Base-by-base conservation (phyloP, 768 basidiomycete species). In the Collybiopsis confluens region DNA sequence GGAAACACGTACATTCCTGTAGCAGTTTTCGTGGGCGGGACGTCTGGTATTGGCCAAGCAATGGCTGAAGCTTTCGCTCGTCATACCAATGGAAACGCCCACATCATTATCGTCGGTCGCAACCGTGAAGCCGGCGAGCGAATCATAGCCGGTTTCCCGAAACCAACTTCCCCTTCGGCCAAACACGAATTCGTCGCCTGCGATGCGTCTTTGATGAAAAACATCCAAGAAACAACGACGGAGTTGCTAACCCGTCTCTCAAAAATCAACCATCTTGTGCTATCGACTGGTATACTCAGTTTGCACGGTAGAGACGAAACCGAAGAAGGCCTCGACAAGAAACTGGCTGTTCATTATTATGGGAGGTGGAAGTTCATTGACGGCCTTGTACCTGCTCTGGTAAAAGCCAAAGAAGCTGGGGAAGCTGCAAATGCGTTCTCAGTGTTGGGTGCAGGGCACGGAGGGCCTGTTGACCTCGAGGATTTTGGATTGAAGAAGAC, bases 41-140 rank as follows among this genome's bases (percentile, higher is more conserved):
- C 63, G 2, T 62, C 63, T 4, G 64, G 64, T 21, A 65, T 65
- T 24, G 74, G 73, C 21, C 63, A 68, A 48, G 72, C 63, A 6
- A 66, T 67, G 46, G 73, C 72, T 1, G 58, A 64, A 40, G 62
- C 65, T 15, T 71, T 74, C 52, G 70, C 72, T 3, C 57, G 61
- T 18, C 63, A 71, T 59, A 70, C 72, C 3, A 64, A 72, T 28
- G 72, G 73, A 42, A 65, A 71, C 52, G 62, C 69, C 18, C 70
- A 73, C 52, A 73, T 75, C 59, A 64, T 75, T 55, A 56, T 75
- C 54, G 58, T 67, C 27, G 74, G 74, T 2, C 68, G 73, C 48
- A 73, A 73, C 58, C 57, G 64, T 37, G 53, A 48, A 3, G 70
- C 70, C 6, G 74, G 68, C 1, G 61, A 68, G 38, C 40, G 56